Conservation (phyloP, 2,329 filamentous ascomycete species). For the Trichoderma pleuroti region DNA sequence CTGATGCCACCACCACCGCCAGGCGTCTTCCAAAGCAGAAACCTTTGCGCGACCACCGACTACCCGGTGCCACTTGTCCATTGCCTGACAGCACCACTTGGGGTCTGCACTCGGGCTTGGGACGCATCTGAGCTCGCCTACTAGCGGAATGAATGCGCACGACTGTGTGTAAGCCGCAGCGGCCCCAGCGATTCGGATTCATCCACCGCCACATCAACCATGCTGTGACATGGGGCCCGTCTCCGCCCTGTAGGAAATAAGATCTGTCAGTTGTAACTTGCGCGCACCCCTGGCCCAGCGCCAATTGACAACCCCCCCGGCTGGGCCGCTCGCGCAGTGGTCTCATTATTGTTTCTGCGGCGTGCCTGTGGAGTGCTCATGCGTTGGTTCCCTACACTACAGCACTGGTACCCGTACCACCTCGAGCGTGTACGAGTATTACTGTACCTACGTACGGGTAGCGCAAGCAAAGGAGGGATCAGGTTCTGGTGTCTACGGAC, state of each 20-base stretch:
- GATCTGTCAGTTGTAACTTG: slow-evolving; percentile 28
- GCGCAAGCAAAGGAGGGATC: neutral
- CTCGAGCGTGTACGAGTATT: neutral
- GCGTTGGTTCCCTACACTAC: neutral
- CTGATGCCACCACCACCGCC: neutral
- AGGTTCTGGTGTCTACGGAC: neutral
- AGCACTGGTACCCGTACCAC: neutral
- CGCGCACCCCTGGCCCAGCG: slow-evolving; percentile 16
- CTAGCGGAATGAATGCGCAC: slow-evolving; percentile 11
- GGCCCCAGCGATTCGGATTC: slow-evolving; percentile 32
- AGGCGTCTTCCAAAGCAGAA: neutral
- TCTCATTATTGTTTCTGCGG: slow-evolving; percentile 18
- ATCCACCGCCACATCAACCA: slow-evolving; percentile 21
- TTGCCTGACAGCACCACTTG: neutral
- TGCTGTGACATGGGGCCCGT: slow-evolving; percentile 20
- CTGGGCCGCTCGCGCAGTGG: slow-evolving; percentile 17
- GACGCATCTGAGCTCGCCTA: slow-evolving; percentile 13
- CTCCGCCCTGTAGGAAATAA: slow-evolving; percentile 25
- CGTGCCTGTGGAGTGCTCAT: slow-evolving; percentile 7
- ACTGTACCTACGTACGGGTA: too few species aligned
- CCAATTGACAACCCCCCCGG: slow-evolving; percentile 17
- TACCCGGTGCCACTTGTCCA: neutral
- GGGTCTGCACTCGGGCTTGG: too few species aligned
- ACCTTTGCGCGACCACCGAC: neutral
- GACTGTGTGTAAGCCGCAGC: slow-evolving; percentile 15